A percentile compares a stretch with the other conserved stretches of the same genome.
phyloP scores from a whole-genome alignment of 805 yeast species.

The Osmozyma mogii region DNA sequence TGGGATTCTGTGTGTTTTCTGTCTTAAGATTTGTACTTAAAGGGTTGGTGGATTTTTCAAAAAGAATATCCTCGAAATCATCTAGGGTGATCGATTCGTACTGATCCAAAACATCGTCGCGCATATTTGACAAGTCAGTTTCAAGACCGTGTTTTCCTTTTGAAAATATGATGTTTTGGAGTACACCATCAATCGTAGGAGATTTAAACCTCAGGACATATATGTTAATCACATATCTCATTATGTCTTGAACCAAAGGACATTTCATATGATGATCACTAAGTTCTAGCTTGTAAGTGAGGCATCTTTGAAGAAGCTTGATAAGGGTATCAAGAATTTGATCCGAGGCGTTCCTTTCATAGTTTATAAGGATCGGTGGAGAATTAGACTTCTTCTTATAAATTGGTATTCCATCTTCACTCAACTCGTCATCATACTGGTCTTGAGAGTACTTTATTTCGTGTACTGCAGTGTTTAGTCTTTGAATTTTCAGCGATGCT shows the following conservation, averaged over 20 bases:
- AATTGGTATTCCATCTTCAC: not conserved
- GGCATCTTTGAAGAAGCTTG: constrained; percentile 1
- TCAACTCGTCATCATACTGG: constrained; percentile 1
- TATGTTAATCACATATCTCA: constrained; percentile 9
- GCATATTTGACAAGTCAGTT: constrained; percentile 2
- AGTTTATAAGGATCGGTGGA: constrained; percentile 2
- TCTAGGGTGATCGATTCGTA: constrained; percentile 9
- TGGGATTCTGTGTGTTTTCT: constrained; percentile 3
- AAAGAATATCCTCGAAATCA: constrained; percentile 9
- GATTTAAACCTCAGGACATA: constrained; percentile 10
- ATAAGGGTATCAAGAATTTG: not conserved
- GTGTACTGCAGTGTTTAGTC: not conserved
- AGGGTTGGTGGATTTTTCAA: constrained; percentile 5
- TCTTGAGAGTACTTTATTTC: too few relatives aligned
- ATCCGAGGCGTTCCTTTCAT: not conserved
- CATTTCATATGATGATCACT: not conserved
- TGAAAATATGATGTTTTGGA: constrained; percentile 5
- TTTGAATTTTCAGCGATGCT: not conserved
- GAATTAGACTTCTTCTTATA: not conserved
- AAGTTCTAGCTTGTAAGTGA: constrained; percentile 2
- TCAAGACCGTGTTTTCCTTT: constrained; percentile 5
- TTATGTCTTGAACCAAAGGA: constrained; percentile 2
- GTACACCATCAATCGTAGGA: constrained; percentile 6
- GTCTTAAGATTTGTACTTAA: not conserved
- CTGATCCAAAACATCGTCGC: constrained; percentile 9